Evolutionary conservation across 805 yeast genomes (phyloP), one percentile per base, ranked within the genome.

Genomic region (Saccharomycopsis sp.): DNA sequence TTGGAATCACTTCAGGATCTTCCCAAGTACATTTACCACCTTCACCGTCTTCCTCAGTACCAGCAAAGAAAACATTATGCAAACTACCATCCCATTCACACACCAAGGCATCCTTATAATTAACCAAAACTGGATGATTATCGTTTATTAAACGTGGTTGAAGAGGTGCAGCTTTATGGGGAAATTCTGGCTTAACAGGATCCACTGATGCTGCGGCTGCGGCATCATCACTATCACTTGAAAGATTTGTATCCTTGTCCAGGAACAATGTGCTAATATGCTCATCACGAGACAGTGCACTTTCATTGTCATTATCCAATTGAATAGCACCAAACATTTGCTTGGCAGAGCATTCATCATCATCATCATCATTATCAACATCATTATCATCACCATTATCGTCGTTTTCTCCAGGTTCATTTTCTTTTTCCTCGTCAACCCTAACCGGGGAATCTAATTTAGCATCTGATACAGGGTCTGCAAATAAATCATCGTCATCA

Each of bases 81-180:
- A 63, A 57, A 1, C 63, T 70, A 2, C 63, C 56, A 24, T 69
- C 64, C 93, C 94, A 85, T 53, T 84, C 83, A 58, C 89, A 80
- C 3, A 84, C 72, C 8, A 78, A 53, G 1, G 75, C 72, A 37
- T 59, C 67, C 26, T 61, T 64, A 23, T 54, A 56, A 1, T 45
- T 48, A 13, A 72, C 51, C 22, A 67, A 45, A 13, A 57, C 52
- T 2, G 26, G 45, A 26, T 43, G 47, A 5, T 47, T 44, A n/a
- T 31, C 50, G 20, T 21, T 29, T 9, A 34, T 13, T 23, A 29
- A n/a, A 26, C 24, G 20, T 6, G 14, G 19, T 7, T 45, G 32
- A 6, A 31, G 11, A 6, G 19, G n/a, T n/a, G n/a, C n/a, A n/a
- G n/a, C n/a, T n/a, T n/a, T n/a, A n/a, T n/a, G n/a, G n/a, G n/a